A percentile compares a stretch with the other conserved stretches of the same genome.
Conservation (phyloP, 2,329 filamentous ascomycete genomes). For the Pseudocercospora macadamiae region DNA sequence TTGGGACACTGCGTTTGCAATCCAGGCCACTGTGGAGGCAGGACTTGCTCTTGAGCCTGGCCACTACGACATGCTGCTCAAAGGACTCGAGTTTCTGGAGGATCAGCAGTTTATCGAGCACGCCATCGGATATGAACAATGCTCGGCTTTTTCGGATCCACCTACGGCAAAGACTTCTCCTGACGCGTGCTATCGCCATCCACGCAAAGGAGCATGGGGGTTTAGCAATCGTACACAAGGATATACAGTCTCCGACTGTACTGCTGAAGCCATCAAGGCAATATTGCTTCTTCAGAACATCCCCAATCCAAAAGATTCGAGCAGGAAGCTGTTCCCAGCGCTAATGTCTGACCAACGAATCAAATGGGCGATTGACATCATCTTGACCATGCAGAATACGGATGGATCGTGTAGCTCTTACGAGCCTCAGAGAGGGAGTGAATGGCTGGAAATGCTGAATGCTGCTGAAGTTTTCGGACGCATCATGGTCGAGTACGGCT, state of each 20-base stretch:
- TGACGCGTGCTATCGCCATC: constrained; percentile 70
- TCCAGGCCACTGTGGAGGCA: constrained; percentile 79
- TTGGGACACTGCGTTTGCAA: constrained; percentile 92
- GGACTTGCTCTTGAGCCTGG: constrained; percentile 75
- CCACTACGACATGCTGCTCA: constrained; percentile 81
- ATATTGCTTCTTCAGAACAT: constrained; percentile 82
- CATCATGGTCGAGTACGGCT: constrained; percentile 99
- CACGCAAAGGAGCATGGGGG: constrained; percentile 90
- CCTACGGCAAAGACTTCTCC: constrained; percentile 35
- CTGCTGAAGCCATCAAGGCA: constrained; percentile 85
- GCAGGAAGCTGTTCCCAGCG: constrained; percentile 60
- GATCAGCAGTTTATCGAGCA: constrained; percentile 89
- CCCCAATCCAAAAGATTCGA: constrained; percentile 50
- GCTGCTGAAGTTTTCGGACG: constrained; percentile 94
- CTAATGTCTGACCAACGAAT: constrained; percentile 77
- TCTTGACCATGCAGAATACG: constrained; percentile 87
- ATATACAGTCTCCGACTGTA: constrained; percentile 94
- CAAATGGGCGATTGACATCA: constrained; percentile 84
- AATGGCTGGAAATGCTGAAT: constrained; percentile 82
- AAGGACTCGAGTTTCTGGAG: constrained; percentile 83
- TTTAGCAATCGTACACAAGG: constrained; percentile 93
- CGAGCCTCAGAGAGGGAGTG: constrained; percentile 77
- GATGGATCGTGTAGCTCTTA: constrained; percentile 90
- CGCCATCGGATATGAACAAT: constrained; percentile 72
- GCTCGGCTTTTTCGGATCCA: constrained; percentile 44